These are phyloP conservation scores for Aureobasidium sp. DNA, from an alignment of 2,329 filamentous ascomycete genomes.

Conservation along the genomic window DNA sequence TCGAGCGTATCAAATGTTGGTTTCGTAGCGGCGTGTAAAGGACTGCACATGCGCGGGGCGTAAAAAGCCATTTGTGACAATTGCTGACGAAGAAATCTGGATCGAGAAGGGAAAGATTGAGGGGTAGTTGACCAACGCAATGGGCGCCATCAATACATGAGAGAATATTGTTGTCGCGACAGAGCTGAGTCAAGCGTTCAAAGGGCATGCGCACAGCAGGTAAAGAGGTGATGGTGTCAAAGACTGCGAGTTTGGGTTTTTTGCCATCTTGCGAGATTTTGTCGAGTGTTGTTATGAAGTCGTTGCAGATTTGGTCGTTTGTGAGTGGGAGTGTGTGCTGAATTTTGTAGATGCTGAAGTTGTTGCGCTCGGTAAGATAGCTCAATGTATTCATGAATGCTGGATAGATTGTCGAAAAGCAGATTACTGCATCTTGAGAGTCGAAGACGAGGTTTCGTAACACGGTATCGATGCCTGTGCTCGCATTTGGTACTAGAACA, in stretches of 20 bases:
- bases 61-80: conserved; percentile 84
- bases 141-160: conserved; percentile 85
- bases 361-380: conserved; percentile 62
- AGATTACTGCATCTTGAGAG: conserved; percentile 66
- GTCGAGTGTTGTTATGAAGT: conserved; percentile 45
- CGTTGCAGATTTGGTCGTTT: conserved; percentile 55
- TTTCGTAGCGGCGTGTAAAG: conserved; percentile 73
- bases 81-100: conserved; percentile 86
- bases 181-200: conserved; percentile 57
- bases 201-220: conserved; percentile 78
- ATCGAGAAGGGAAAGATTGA: conserved; percentile 60
- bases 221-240: conserved; percentile 72
- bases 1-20: conserved; percentile 66
- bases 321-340: conserved; percentile 60
- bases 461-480: conserved; percentile 68
- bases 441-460: conserved; percentile 67
- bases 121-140: conserved; percentile 67
- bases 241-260: conserved; percentile 61
- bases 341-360: conserved; percentile 48
- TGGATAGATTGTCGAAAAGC: conserved; percentile 70
- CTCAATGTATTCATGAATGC: conserved; percentile 66
- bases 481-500: conserved; percentile 78
- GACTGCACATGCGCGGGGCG: conserved; percentile 71
- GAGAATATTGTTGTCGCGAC: conserved; percentile 59
- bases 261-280: conserved; percentile 50